These are phyloP conservation scores for Thelephora aurantiotincta DNA, from an alignment of 768 basidiomycete species.

Conservation along the genomic window DNA sequence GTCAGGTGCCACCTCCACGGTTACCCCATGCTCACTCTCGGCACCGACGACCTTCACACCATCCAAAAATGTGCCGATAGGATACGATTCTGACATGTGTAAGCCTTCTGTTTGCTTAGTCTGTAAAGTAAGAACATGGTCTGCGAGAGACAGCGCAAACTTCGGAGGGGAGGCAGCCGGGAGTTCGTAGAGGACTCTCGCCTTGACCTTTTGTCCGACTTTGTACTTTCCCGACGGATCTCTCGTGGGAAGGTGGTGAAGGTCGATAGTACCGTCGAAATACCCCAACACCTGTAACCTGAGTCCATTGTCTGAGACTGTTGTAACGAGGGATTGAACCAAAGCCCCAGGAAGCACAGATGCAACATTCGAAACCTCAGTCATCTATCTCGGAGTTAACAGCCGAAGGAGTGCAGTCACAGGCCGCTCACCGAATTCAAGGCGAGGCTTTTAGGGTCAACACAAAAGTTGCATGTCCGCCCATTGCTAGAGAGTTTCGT, in stretches of 20 bases:
- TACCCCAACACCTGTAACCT: slow-evolving; percentile 84
- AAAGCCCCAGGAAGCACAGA: slow-evolving; percentile 81
- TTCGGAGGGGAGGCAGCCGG: slow-evolving; percentile 54
- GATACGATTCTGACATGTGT: slow-evolving; percentile 31
- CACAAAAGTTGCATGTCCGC: slow-evolving; percentile 58
- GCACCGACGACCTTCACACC: slow-evolving; percentile 59
- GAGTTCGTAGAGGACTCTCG: slow-evolving; percentile 73
- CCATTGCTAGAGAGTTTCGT: slow-evolving; percentile 59
- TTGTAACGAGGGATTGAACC: slow-evolving; percentile 73
- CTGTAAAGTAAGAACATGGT: slow-evolving; percentile 51
- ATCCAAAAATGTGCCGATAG: slow-evolving; percentile 62
- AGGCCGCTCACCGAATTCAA: slow-evolving; percentile 36
- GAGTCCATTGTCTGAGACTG: slow-evolving; percentile 56
- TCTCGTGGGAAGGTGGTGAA: slow-evolving; percentile 51
- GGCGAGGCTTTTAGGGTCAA: slow-evolving; percentile 33
- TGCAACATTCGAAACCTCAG: slow-evolving; percentile 63
- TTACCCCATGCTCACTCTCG: slow-evolving; percentile 72
- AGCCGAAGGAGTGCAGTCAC: not conserved
- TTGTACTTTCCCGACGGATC: slow-evolving; percentile 31
- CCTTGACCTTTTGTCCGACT: slow-evolving; percentile 66
- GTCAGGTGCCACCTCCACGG: slow-evolving; percentile 48
- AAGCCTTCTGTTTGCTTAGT: not conserved
- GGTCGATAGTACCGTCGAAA: slow-evolving; percentile 83
- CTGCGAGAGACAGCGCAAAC: slow-evolving; percentile 67
- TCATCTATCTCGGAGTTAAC: slow-evolving; percentile 28